These are phyloP conservation scores for Pelargonium citronellum DNA, from an alignment of 441 rosid species.

Conservation along the genomic window DNA sequence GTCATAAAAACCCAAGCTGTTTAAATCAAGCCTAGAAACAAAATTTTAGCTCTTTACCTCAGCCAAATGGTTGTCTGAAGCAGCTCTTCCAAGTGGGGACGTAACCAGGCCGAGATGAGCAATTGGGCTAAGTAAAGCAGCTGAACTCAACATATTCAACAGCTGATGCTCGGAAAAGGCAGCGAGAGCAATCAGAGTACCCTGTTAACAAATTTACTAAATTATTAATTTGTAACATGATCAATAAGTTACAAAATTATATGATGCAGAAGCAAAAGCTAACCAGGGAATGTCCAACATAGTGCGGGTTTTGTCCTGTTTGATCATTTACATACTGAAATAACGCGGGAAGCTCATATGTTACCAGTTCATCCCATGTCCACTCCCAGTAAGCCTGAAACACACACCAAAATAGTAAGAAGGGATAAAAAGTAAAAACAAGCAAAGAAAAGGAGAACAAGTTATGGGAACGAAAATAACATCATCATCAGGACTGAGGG, in stretches of 20 bases:
- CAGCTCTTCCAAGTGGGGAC: constrained; percentile 33
- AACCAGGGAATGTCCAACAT: constrained; percentile 51
- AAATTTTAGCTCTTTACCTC: constrained; percentile 25
- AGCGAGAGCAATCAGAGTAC: constrained; percentile 45
- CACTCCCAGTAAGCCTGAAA: constrained; percentile 49
- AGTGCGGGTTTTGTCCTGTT: constrained; percentile 38
- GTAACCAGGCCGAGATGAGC: constrained; percentile 38
- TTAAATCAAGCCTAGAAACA: no score
- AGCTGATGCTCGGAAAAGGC: constrained; percentile 34
- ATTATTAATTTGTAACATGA: not conserved
- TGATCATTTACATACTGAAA: constrained; percentile 35
- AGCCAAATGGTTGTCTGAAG: constrained; percentile 29
- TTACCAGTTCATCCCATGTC: constrained; percentile 52
- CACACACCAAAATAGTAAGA: not conserved
- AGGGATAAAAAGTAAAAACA: not conserved
- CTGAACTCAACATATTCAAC: constrained; percentile 39
- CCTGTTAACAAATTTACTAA: constrained; percentile 23
- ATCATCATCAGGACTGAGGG: constrained; percentile 30
- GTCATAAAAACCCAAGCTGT: not conserved
- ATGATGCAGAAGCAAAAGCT: constrained; percentile 4
- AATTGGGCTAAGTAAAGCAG: constrained; percentile 37
- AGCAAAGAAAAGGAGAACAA: not conserved
- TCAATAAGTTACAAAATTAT: not conserved
- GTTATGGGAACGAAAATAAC: constrained; percentile 16
- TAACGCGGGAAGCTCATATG: constrained; percentile 45